Evolutionary conservation across 2,329 filamentous ascomycete genomes (phyloP), one percentile per base, ranked within the genome.

Genomic region (Diaporthe ilicicola): DNA sequence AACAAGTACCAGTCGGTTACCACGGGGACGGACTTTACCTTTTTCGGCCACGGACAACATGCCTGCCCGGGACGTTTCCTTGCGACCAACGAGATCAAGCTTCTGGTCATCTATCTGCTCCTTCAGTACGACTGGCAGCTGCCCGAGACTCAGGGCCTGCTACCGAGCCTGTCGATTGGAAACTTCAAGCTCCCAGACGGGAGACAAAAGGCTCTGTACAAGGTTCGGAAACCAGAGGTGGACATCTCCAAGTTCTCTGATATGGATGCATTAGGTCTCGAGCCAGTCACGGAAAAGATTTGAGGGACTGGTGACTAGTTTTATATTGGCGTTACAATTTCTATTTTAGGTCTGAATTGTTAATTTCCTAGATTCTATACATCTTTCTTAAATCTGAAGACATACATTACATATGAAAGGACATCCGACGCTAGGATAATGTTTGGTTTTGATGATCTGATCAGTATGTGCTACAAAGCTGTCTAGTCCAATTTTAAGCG

Each of bases 1-100:
- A 73, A 77, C 46, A 65, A 67, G 72, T 71, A 66, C 74, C 75
- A 32, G 75, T 73, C 51, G 73, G 65, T 67, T 1, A 74, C 74
- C 22, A 77, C 74, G 13, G 73, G 59, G 34, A 70, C 62, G 24
- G 72, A 72, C 12, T 75, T 74, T 39, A 54, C 81, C 32, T 65
- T 78, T 1, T 83, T 82, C 64, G 81, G 82, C 5, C 77, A 84
- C 69, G 82, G 82, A 3, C 77, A 75, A 13, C 81, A 83, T 70
- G 79, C 82, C 1, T 84, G 82, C 71, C 82, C 82, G 1, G 82
- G 82, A 0, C 75, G 82, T 1, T 83, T 82, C 72, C 79, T 83
- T 64, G 81, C 81, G 2, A 78, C 77, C 34, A 79, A 80, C 55
- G 79, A 83, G 75, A 79, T 84, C 29, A 83, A 84, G 78, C 76